Evolutionary conservation across 2,329 filamentous ascomycete genomes (phyloP), one percentile per base, ranked within the genome.

Genomic region (Lachnum nothofagi): DNA sequence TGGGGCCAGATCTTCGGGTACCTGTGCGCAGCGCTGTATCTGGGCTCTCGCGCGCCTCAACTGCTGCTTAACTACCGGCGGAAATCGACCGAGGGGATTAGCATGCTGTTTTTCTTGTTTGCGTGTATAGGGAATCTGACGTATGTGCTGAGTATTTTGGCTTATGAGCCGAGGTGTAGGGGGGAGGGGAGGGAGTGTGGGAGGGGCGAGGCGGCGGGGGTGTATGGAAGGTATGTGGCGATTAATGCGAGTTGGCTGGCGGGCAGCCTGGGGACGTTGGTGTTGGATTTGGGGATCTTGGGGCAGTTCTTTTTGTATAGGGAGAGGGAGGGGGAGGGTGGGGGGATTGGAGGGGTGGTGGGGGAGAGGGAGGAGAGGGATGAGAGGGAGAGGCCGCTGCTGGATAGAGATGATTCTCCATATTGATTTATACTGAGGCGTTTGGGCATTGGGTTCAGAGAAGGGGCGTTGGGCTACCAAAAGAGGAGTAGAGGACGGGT

Each of bases 71-170:
- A 97, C 68, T 95, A 88, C 72, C 82, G 88, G 17, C 85, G 93
- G 54, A 95, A 95, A 71, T 91, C 85, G 37, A 96, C 91, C 1
- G 91, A 97, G 48, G 93, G 93, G 3, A 85, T 98, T 17, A 91
- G 87, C 56, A 83, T 96, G 71, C 77, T 97, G 9, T 98, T 97
- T 70, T 97, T 97, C 72, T 74, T 97, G 19, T 97, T 98, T 66
- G 93, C 93, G 4, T 97, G 91, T 65, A 80, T 97, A 5, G 93
- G 93, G 2, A 98, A 98, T 66, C 68, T 95, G 56, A 96, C 91
- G 0, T 97, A 94, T 63, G 91, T 96, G 16, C 72, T 95, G 31
- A 91, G 85, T 31, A 97, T 98, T 59, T 77, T 97, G 55, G 91
- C 90, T 1, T 97, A 90, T 63, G 88, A 91, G 51, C 88, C 91